Evolutionary conservation across 768 basidiomycete genomes (phyloP).

Genomic region (Galerina sulciceps): DNA sequence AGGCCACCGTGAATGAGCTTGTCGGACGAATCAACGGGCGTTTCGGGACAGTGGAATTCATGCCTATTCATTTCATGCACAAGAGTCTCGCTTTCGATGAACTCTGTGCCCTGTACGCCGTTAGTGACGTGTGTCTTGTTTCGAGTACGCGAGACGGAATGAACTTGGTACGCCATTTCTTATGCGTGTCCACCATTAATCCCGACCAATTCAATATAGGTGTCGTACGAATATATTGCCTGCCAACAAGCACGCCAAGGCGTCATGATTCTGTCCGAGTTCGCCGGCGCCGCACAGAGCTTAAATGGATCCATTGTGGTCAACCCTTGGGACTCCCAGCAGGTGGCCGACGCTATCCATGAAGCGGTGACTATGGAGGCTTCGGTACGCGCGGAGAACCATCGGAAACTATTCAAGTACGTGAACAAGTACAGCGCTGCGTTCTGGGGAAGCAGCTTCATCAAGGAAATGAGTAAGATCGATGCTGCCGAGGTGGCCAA

Average conservation of each 20-base stretch:
- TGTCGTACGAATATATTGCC: conserved; percentile 98
- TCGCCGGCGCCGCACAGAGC: conserved; percentile 96
- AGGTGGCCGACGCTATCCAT: conserved; percentile 96
- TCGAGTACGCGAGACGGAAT: conserved; percentile 97
- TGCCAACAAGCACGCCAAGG: conserved; percentile 93
- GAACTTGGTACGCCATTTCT: conserved; percentile 79
- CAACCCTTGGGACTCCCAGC: conserved; percentile 99
- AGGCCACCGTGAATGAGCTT: conserved; percentile 96
- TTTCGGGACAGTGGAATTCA: conserved; percentile 98
- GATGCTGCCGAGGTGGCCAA: conserved; percentile 41
- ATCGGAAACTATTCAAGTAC: conserved; percentile 95
- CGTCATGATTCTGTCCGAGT: conserved; percentile 97
- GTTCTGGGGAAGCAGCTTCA: conserved; percentile 92
- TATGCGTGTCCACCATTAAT: conserved; percentile 4
- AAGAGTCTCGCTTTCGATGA: conserved; percentile 93
- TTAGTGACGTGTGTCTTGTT: conserved; percentile 95
- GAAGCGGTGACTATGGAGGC: conserved; percentile 91
- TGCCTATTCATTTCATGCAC: conserved; percentile 99
- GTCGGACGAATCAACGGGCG: conserved; percentile 98
- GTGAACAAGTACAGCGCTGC: conserved; percentile 93
- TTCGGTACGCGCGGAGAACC: conserved; percentile 86
- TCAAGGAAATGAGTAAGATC: conserved; percentile 79
- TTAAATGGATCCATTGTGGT: conserved; percentile 96
- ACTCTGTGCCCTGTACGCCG: conserved; percentile 95
- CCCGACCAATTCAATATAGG: conserved; percentile 51